A percentile compares a stretch with the other conserved stretches of the same genome.
Conservation (phyloP, 225 moss, liverwort and hornwort species). For the Asterella californica region DNA sequence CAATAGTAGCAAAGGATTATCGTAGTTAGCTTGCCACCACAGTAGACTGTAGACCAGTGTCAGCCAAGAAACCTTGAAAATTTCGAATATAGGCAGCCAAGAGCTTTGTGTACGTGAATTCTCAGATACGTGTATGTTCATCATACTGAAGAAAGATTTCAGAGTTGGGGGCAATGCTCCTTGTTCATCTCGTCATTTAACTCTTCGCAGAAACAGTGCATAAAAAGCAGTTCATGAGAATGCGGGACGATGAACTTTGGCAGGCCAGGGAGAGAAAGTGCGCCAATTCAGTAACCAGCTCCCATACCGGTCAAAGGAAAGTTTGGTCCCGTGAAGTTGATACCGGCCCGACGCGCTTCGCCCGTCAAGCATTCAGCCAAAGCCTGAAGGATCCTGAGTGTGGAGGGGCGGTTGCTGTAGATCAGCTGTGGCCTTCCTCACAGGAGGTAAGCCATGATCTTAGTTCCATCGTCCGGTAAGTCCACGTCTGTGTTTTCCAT, state of each 20-base stretch:
- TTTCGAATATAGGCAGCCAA: no score
- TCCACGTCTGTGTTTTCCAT: constrained; percentile 8
- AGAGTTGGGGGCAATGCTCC: neutral
- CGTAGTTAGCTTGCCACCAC: neutral
- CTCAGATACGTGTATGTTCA: neutral
- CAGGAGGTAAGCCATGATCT: constrained; percentile 1
- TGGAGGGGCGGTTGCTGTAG: neutral
- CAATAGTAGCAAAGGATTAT: neutral
- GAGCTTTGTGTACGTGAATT: neutral
- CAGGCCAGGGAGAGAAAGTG: neutral
- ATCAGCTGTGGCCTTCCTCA: constrained; percentile 9
- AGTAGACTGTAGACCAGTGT: neutral
- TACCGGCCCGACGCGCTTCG: constrained; percentile 3
- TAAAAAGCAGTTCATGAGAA: neutral
- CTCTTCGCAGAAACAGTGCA: neutral
- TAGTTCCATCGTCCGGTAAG: neutral
- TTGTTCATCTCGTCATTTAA: neutral
- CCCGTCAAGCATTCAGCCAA: neutral
- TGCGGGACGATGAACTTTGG: neutral
- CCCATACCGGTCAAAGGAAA: neutral
- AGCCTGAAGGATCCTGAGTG: neutral
- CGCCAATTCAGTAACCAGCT: neutral
- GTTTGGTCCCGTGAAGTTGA: neutral
- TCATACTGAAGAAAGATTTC: neutral
- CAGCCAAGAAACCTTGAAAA: neutral